These are phyloP conservation scores for Cystoderma amianthinum DNA, from an alignment of 768 basidiomycete genomes.

Conservation along the genomic window DNA sequence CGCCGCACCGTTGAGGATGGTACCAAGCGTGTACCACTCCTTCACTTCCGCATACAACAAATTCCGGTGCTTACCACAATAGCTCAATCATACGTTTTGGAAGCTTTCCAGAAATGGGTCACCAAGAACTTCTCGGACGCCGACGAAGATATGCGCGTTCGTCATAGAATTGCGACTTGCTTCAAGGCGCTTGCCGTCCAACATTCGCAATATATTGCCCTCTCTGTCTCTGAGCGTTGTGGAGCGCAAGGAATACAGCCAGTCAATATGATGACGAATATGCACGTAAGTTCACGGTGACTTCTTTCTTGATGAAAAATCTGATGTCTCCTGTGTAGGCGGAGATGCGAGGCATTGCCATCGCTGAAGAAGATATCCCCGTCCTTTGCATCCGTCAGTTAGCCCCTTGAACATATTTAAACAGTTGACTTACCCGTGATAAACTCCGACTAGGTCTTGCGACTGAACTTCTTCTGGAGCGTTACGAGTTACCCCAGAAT, in stretches of 20 bases:
- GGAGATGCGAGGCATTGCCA: conserved; percentile 28
- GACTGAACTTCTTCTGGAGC: conserved; percentile 15
- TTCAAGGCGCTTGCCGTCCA: conserved; percentile 12
- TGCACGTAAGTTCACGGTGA: conserved; percentile 19
- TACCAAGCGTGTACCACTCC: conserved; percentile 15
- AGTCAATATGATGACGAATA: conserved; percentile 22
- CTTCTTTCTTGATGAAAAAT: neutral
- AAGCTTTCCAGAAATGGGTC: conserved; percentile 18
- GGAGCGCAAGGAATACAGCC: conserved; percentile 37
- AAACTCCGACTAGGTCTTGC: conserved; percentile 13
- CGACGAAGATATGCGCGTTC: conserved; percentile 6
- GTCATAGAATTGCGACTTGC: conserved; percentile 15
- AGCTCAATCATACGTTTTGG: conserved; percentile 25
- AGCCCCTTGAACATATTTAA: neutral
- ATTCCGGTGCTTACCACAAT: conserved; percentile 26
- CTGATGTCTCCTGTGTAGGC: conserved; percentile 13
- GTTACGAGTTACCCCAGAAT: conserved; percentile 13
- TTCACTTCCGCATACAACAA: conserved; percentile 34
- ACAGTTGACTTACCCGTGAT: neutral
- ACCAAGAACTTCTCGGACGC: conserved; percentile 17
- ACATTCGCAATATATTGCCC: conserved; percentile 8
- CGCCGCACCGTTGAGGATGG: conserved; percentile 15
- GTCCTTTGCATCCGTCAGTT: conserved; percentile 32
- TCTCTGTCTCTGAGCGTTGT: conserved; percentile 25
- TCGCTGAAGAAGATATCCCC: conserved; percentile 39